Percentiles rank a stretch among this genome's conserved stretches.
These are phyloP conservation scores for Plasmodium malariae DNA, from an alignment of 169 alveolate species.

Conservation along the genomic window DNA sequence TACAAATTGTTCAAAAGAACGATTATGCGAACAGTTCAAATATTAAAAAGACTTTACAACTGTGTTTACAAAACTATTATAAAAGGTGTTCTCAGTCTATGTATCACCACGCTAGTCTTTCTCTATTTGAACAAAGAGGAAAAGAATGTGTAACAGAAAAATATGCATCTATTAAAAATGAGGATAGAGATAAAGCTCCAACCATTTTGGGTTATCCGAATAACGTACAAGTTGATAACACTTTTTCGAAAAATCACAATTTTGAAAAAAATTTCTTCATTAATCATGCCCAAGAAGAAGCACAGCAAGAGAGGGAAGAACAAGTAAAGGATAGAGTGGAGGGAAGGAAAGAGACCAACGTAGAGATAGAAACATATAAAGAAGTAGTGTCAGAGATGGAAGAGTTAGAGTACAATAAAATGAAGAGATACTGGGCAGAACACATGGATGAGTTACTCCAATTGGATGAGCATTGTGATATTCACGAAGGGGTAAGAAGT, in stretches of 20 bases:
- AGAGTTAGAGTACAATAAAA: background rate
- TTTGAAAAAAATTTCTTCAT: no score
- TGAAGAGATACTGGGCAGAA: background rate
- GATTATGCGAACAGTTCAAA: background rate
- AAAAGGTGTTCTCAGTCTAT: constrained; percentile 27
- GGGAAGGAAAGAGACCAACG: no score
- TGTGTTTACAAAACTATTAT: constrained; percentile 24
- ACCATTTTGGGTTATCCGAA: background rate
- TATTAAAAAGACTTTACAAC: constrained; percentile 21
- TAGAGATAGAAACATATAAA: background rate
- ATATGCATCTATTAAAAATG: background rate
- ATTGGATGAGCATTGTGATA: background rate
- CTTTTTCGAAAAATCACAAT: constrained; percentile 10
- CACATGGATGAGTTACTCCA: background rate
- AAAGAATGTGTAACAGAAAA: background rate
- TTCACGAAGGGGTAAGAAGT: background rate
- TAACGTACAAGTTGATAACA: background rate
- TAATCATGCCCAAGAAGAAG: background rate
- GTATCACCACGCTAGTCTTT: constrained; percentile 21
- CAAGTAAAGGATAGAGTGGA: no score
- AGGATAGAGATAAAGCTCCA: background rate
- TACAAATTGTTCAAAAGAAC: constrained; percentile 26
- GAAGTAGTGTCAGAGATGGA: background rate
- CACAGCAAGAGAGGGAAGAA: no score
- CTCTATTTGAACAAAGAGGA: constrained; percentile 5